Percentiles rank a stretch among this genome's conserved stretches.
phyloP scores from a whole-genome alignment of 2,329 filamentous ascomycete species.

The Eutypa lata region DNA sequence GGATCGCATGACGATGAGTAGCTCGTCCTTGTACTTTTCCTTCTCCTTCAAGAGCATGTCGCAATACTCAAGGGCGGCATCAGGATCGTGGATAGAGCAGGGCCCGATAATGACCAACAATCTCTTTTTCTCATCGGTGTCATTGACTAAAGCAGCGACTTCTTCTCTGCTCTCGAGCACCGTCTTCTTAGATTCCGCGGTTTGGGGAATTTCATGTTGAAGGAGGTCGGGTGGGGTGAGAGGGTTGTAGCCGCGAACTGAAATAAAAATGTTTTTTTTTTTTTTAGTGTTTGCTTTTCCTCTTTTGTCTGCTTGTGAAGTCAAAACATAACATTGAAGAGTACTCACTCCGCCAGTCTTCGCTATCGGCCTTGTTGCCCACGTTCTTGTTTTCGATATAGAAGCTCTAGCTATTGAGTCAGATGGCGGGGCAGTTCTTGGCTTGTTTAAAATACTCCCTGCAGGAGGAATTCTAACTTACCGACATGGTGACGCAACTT shows the following conservation, averaged over 20 bases:
- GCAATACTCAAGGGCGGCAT: constrained; percentile 90
- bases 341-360: constrained; percentile 77
- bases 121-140: constrained; percentile 57
- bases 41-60: constrained; percentile 76
- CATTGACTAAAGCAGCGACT: constrained; percentile 66
- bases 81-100: constrained; percentile 95
- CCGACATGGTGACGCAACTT: background rate
- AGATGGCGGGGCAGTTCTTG: constrained; percentile 7
- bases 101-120: constrained; percentile 81
- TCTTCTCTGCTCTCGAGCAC: constrained; percentile 62
- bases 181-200: constrained; percentile 53
- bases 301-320: too few species aligned
- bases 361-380: constrained; percentile 68
- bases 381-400: constrained; percentile 77
- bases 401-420: constrained; percentile 47
- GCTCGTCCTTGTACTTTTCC: constrained; percentile 83
- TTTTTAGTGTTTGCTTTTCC: background rate
- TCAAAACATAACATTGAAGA: background rate
- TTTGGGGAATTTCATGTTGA: constrained; percentile 81
- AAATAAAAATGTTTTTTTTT: background rate
- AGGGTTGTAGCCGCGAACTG: constrained; percentile 87
- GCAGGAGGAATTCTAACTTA: background rate
- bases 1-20: constrained; percentile 94
- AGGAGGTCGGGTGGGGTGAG: constrained; percentile 91
- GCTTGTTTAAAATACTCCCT: background rate